Conservation (phyloP, 2,329 filamentous ascomycete species). For the Colletotrichum paranaense region DNA sequence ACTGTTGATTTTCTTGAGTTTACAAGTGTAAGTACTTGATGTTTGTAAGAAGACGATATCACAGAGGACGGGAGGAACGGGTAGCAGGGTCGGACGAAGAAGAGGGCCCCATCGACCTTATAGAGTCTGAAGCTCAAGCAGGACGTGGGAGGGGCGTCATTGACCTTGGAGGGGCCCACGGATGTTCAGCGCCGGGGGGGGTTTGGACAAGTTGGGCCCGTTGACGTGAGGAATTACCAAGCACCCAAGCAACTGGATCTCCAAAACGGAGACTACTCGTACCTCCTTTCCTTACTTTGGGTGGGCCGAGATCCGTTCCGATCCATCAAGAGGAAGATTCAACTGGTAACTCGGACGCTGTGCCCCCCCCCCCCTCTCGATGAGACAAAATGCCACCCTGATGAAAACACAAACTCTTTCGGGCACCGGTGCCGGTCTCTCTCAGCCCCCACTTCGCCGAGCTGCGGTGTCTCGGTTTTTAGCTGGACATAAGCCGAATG, state of each 20-base stretch:
- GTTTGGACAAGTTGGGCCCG: not conserved
- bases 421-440: not conserved
- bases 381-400: constrained; percentile 6
- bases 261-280: not conserved
- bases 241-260: constrained; percentile 13
- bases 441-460: constrained; percentile 5
- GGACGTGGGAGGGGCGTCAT: constrained; percentile 9
- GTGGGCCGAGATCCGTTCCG: constrained; percentile 21
- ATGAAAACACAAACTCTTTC: constrained; percentile 8
- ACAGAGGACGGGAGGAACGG: not conserved
- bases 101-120: constrained; percentile 4
- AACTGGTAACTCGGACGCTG: not conserved
- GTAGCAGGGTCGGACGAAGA: not conserved
- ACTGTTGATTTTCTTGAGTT: not conserved
- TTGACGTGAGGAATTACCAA: constrained; percentile 34
- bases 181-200: not conserved
- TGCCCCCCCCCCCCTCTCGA: constrained; percentile 7
- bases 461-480: not conserved
- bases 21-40: not conserved
- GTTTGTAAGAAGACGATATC: not conserved
- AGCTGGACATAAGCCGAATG: not conserved
- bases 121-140: constrained; percentile 17
- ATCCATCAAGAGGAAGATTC: constrained; percentile 4
- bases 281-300: not conserved
- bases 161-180: not conserved